Evolutionary conservation across 2,329 filamentous ascomycete species (phyloP).

Genomic region (Cytospora leucostoma): DNA sequence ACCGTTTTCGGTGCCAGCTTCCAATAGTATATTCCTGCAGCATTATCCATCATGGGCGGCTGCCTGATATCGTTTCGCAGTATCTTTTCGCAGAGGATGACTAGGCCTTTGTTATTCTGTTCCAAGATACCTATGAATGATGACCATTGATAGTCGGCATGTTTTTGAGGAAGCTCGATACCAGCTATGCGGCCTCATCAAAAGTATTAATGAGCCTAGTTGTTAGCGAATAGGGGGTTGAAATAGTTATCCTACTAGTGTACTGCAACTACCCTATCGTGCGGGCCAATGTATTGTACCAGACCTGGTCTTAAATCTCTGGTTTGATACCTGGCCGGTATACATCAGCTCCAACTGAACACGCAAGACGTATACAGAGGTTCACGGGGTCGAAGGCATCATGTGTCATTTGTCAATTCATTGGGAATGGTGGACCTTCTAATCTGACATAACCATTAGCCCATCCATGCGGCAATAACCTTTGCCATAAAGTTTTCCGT

Average conservation of each 20-base stretch:
- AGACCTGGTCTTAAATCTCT: too few relatives aligned
- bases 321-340: too few relatives aligned
- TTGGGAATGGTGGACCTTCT: slow-evolving; percentile 3
- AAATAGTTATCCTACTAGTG: too few relatives aligned
- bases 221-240: too few relatives aligned
- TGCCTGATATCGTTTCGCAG: neutral
- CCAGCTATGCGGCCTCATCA: neutral
- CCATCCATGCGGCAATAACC: slow-evolving; percentile 2
- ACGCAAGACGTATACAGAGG: neutral
- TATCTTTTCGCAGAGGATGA: neutral
- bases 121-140: slow-evolving; percentile 8
- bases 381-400: neutral
- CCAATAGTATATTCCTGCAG: neutral
- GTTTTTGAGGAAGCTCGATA: neutral
- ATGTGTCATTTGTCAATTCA: neutral
- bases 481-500: neutral
- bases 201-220: too few relatives aligned
- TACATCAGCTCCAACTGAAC: neutral
- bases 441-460: slow-evolving; percentile 4
- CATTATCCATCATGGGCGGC: neutral
- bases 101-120: neutral
- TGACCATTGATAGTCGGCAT: neutral
- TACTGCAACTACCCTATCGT: neutral
- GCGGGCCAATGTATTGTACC: neutral
- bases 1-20: neutral